Percentiles rank a stretch among this genome's conserved stretches.
These are phyloP conservation scores for Aspergillus ellipticus DNA, from an alignment of 495 filamentous ascomycete species.

Conservation along the genomic window DNA sequence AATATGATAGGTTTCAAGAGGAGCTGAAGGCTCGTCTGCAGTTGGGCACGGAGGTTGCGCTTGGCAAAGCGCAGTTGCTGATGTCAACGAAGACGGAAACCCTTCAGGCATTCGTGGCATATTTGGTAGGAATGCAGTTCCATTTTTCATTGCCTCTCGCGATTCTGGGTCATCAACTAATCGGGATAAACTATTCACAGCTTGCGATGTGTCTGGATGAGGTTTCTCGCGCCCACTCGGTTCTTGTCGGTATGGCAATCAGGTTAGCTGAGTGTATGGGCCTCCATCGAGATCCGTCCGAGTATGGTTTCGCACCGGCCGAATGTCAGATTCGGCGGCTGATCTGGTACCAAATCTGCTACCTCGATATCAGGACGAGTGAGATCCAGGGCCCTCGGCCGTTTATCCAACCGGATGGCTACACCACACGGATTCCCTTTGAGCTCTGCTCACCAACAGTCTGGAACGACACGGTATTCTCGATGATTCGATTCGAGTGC, in stretches of 20 bases:
- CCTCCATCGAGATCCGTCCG: conserved; percentile 6
- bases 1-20: neutral
- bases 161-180: neutral
- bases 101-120: conserved; percentile 8
- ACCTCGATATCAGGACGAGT: conserved; percentile 2
- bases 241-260: conserved; percentile 1
- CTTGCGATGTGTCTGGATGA: neutral
- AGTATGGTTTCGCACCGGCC: neutral
- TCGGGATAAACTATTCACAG: neutral
- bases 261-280: conserved; percentile 7
- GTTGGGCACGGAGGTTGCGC: neutral
- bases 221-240: conserved; percentile 2
- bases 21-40: neutral
- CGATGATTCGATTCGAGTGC: conserved; percentile 65
- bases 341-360: conserved; percentile 9
- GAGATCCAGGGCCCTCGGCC: neutral
- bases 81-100: neutral
- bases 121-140: neutral
- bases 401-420: conserved; percentile 6
- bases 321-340: conserved; percentile 5
- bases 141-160: neutral
- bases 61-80: neutral
- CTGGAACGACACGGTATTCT: conserved; percentile 66
- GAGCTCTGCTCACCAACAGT: neutral
- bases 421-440: conserved; percentile 3